Percentiles rank a stretch among this genome's conserved stretches.
phyloP scores from a whole-genome alignment of 306 rosid species.

The Quercus wislizeni region DNA sequence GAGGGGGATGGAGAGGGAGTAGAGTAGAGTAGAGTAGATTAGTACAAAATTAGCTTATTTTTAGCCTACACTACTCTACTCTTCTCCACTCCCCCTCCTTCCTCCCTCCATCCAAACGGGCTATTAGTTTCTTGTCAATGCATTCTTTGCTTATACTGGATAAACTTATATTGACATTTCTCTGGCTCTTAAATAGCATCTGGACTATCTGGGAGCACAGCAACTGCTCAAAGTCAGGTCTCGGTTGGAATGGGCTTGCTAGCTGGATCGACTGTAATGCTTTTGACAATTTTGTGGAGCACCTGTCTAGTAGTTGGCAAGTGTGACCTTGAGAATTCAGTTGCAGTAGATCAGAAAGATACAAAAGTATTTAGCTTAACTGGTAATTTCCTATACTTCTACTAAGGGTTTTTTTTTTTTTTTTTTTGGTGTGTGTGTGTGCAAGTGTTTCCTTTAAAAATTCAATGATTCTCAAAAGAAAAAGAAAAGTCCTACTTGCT shows the following conservation, averaged over 20 bases:
- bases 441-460: not conserved
- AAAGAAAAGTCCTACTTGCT: not conserved
- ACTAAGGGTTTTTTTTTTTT: not conserved
- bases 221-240: conserved; percentile 69
- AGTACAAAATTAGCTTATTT: too few species aligned
- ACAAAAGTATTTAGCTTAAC: conserved; percentile 48
- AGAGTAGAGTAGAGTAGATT: too few species aligned
- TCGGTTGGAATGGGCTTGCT: conserved; percentile 77
- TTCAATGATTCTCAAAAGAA: not conserved
- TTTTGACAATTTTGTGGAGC: conserved; percentile 74
- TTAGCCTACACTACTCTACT: too few species aligned
- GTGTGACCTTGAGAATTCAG: conserved; percentile 56
- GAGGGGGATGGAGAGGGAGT: too few species aligned
- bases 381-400: conserved; percentile 21
- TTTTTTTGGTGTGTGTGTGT: too few species aligned
- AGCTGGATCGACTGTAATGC: conserved; percentile 70
- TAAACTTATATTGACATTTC: not conserved
- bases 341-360: conserved; percentile 55
- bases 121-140: not conserved
- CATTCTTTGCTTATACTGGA: not conserved
- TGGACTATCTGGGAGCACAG: conserved; percentile 63
- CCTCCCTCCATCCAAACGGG: too few species aligned
- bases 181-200: conserved; percentile 36
- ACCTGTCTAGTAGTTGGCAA: conserved; percentile 68
- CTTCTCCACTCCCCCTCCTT: too few species aligned